These are phyloP conservation scores for Gracilaria domingensis DNA, from an alignment of 23 red algal species.

Conservation along the genomic window DNA sequence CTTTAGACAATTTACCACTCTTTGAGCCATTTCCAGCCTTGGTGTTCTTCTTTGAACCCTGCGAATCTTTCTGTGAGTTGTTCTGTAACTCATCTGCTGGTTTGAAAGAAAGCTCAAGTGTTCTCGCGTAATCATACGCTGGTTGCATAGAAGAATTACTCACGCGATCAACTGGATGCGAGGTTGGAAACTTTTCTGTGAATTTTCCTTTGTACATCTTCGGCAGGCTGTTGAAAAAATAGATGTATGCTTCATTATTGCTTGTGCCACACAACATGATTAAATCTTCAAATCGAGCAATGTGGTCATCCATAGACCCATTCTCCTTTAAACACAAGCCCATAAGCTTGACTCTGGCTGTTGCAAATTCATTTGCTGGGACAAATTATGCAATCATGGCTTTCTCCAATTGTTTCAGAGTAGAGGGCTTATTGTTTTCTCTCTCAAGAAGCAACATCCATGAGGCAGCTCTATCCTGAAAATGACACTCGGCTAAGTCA, in stretches of 20 bases:
- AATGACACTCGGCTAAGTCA: background rate
- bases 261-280: background rate
- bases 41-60: background rate
- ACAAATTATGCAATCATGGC: background rate
- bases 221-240: background rate
- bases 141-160: background rate
- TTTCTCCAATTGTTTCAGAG: background rate
- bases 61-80: background rate
- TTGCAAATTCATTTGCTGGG: background rate
- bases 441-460: constrained; percentile 38
- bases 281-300: background rate
- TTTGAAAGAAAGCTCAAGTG: background rate
- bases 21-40: background rate
- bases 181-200: background rate
- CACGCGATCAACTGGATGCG: background rate
- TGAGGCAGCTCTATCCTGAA: constrained; percentile 15
- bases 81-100: background rate
- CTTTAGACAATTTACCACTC: background rate
- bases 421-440: constrained; percentile 22
- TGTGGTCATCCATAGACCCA: constrained; percentile 5
- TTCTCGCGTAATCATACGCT: background rate
- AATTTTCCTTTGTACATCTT: background rate
- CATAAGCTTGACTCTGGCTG: background rate
- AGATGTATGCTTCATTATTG: background rate
- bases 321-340: background rate